Evolutionary conservation across 140 eudicot species (phyloP).

Genomic region (Oenanthe javanica): DNA sequence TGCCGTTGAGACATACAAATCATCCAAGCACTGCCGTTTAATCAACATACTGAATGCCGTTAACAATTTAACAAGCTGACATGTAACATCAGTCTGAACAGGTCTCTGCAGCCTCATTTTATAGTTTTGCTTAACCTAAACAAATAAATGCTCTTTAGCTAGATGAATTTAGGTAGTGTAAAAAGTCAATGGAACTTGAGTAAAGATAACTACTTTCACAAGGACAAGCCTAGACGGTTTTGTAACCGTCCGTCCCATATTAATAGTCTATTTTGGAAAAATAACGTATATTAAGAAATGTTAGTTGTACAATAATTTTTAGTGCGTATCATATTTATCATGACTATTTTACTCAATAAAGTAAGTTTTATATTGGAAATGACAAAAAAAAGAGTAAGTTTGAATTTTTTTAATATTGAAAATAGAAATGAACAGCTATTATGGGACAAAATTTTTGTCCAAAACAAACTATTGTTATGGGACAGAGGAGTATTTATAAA

Average conservation of each 20-base stretch:
- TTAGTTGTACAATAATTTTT: too few relatives aligned
- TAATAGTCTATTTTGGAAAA: too few relatives aligned
- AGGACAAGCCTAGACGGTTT: background rate
- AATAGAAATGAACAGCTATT: too few relatives aligned
- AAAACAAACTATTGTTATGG: too few relatives aligned
- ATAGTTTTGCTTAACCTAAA: background rate
- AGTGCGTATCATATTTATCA: too few relatives aligned
- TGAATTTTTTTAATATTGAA: too few relatives aligned
- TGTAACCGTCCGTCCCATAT: too few relatives aligned
- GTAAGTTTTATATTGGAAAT: too few relatives aligned
- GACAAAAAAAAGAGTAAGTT: too few relatives aligned
- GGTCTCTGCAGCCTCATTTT: background rate
- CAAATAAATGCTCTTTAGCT: background rate
- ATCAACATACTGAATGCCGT: background rate
- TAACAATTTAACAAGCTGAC: background rate
- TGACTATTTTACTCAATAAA: too few relatives aligned
- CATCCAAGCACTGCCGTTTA: conserved; percentile 1
- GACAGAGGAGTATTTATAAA: background rate
- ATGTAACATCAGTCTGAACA: background rate
- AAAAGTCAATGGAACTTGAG: background rate
- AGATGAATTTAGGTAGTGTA: background rate
- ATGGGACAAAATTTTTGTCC: too few relatives aligned
- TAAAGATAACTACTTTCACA: background rate
- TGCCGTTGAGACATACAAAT: background rate
- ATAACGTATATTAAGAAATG: too few relatives aligned